Evolutionary conservation across 306 rosid genomes (phyloP).

Genomic region (Gastrolobium villosum): DNA sequence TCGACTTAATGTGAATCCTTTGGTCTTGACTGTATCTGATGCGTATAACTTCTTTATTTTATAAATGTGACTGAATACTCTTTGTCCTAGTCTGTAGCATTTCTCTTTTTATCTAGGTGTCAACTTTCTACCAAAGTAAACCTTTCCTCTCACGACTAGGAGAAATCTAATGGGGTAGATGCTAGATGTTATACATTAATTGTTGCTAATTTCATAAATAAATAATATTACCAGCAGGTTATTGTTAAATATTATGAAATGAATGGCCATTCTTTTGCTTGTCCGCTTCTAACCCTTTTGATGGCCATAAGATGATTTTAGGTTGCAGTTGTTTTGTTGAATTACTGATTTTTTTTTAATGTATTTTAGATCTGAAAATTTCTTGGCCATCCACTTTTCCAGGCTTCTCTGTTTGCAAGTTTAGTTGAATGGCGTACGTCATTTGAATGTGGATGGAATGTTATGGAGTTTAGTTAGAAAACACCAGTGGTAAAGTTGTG

Average conservation of each 20-base stretch:
- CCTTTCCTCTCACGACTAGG: not conserved
- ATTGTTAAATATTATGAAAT: not conserved
- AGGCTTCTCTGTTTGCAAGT: slow-evolving; percentile 23
- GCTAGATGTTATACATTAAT: slow-evolving; percentile 16
- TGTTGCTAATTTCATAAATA: slow-evolving; percentile 1
- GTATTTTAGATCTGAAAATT: slow-evolving; percentile 25
- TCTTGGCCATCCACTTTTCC: slow-evolving; percentile 18
- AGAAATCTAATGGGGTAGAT: slow-evolving; percentile 11
- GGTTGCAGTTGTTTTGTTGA: not conserved
- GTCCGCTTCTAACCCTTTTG: not conserved
- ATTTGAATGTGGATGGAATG: slow-evolving; percentile 39
- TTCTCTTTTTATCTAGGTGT: slow-evolving; percentile 4
- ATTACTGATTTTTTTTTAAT: slow-evolving; percentile 5
- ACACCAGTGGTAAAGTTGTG: slow-evolving; percentile 21
- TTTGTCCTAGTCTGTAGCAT: not conserved
- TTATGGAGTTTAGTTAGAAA: slow-evolving; percentile 52
- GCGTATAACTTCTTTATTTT: not conserved
- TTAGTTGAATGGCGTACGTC: slow-evolving; percentile 23
- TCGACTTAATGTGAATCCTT: no score
- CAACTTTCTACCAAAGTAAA: slow-evolving; percentile 20
- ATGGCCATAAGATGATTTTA: not conserved
- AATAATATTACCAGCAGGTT: slow-evolving; percentile 17
- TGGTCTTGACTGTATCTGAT: not conserved
- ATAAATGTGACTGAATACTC: not conserved
- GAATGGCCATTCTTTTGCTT: not conserved